Conservation (phyloP, 2,329 filamentous ascomycete species). For the Dryadomyces quercivorus region DNA sequence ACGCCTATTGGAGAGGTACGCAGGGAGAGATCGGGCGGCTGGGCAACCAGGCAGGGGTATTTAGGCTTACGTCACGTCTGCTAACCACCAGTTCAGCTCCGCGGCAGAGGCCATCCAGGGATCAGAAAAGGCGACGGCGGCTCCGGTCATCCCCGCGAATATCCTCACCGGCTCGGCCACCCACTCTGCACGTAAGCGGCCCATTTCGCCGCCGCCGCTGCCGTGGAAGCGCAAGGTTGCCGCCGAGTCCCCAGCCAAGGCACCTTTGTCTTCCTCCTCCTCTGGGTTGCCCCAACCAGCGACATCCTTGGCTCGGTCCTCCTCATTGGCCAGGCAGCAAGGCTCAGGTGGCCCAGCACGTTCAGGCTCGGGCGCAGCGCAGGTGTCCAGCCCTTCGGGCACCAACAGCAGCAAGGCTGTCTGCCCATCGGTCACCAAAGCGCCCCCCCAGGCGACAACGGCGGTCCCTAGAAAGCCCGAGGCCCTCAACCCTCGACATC, state of each 20-base stretch:
- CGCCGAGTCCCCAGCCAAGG: background rate
- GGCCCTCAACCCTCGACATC: conserved; percentile 53
- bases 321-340: background rate
- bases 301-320: background rate
- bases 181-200: background rate
- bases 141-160: no score
- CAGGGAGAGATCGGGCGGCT: no score
- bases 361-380: no score
- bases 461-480: conserved; percentile 27
- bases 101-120: no score
- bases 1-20: background rate
- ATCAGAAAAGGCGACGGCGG: no score
- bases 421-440: background rate
- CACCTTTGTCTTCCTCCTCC: background rate
- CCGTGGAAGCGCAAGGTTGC: conserved; percentile 7
- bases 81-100: no score
- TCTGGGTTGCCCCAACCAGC: background rate
- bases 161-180: background rate
- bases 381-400: background rate
- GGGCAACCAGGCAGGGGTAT: no score
- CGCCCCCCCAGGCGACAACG: background rate
- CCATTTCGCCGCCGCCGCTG: conserved; percentile 5
- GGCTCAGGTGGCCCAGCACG: background rate
- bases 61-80: background rate
- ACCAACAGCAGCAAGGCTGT: background rate